phyloP scores from a whole-genome alignment of 176 grass and related monocot genomes.

The Carex myosuroides region DNA sequence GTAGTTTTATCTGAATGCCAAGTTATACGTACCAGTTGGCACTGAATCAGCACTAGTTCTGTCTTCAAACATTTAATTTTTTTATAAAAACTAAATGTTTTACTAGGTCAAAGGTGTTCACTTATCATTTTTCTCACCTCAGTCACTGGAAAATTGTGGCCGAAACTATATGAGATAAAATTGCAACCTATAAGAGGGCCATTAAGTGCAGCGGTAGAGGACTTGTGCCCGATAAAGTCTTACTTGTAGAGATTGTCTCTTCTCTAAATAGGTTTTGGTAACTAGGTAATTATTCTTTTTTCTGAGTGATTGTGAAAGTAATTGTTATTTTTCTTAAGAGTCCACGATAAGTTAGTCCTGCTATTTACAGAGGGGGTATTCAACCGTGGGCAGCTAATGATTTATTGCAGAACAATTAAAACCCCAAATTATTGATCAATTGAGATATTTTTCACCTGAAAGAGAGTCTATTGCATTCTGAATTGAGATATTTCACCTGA shows the following conservation, averaged over 20 bases:
- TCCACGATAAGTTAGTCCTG: no score
- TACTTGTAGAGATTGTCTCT: conserved; percentile 13
- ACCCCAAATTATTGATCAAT: no score
- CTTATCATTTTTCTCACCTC: neutral
- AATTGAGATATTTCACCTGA: no score
- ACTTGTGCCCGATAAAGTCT: conserved; percentile 23
- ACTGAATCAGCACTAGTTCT: neutral
- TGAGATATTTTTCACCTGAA: no score
- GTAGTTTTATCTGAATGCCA: neutral
- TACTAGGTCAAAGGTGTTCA: neutral
- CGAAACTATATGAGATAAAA: conserved; percentile 46
- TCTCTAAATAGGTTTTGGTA: conserved; percentile 6
- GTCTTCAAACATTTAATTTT: neutral
- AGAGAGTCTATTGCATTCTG: no score
- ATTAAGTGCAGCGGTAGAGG: conserved; percentile 15
- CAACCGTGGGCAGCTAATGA: no score
- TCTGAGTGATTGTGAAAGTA: neutral
- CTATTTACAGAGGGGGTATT: no score
- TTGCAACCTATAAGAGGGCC: conserved; percentile 18
- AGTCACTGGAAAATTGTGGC: conserved; percentile 51
- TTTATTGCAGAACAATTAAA: no score
- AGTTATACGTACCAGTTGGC: neutral
- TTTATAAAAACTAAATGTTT: neutral
- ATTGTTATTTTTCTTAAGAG: neutral
- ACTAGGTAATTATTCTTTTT: neutral